Evolutionary conservation across 495 filamentous ascomycete species (phyloP).

Genomic region (Aspergillus funiculosus): DNA sequence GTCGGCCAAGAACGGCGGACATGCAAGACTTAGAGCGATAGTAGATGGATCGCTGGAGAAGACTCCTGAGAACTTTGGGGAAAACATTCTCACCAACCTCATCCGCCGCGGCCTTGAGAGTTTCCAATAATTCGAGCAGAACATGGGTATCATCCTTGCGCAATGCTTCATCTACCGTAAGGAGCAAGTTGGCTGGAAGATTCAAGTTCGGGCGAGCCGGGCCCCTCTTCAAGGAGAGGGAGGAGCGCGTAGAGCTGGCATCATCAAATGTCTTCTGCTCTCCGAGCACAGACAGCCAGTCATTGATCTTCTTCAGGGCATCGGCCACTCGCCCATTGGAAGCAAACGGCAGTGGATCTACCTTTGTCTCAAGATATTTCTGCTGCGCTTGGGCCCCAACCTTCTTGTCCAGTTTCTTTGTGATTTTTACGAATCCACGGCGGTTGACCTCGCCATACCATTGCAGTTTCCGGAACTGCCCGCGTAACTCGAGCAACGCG

Average conservation of each 20-base stretch:
- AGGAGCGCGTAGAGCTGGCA: constrained; percentile 62
- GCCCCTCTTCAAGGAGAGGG: constrained; percentile 62
- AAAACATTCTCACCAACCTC: constrained; percentile 43
- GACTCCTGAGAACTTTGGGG: constrained; percentile 62
- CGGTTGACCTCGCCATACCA: constrained; percentile 98
- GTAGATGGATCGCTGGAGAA: constrained; percentile 79
- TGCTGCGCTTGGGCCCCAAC: constrained; percentile 67
- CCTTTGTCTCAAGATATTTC: constrained; percentile 78
- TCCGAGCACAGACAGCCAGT: constrained; percentile 77
- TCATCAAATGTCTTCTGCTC: constrained; percentile 68
- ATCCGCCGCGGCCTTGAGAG: constrained; percentile 48
- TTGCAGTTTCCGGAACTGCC: constrained; percentile 81
- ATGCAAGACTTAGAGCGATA: constrained; percentile 63
- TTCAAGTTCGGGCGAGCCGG: constrained; percentile 66
- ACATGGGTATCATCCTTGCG: constrained; percentile 62
- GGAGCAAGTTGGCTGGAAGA: constrained; percentile 57
- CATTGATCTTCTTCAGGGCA: constrained; percentile 73
- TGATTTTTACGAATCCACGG: constrained; percentile 93
- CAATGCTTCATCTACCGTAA: constrained; percentile 71
- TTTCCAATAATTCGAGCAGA: constrained; percentile 53
- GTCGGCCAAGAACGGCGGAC: constrained; percentile 56
- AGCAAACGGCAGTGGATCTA: constrained; percentile 78
- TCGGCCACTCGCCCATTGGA: constrained; percentile 61
- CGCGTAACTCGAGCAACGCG: constrained; percentile 79
- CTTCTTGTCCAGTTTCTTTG: constrained; percentile 96